Evolutionary conservation across 1,139 yeast genomes (phyloP), one percentile per base, ranked within the genome.

Genomic region (Magnusiomyces fungicola): DNA sequence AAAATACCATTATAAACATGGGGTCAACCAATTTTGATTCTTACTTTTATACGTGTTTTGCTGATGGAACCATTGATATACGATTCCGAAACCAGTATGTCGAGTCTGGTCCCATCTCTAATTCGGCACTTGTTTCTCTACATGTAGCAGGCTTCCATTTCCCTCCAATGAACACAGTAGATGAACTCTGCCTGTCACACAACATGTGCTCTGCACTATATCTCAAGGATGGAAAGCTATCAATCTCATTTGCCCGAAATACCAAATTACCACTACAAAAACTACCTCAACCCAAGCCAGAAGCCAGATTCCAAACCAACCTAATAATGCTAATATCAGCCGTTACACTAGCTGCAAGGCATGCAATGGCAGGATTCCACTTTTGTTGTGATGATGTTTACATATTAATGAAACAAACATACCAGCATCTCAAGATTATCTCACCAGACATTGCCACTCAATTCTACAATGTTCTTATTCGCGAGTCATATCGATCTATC

Each of bases 401-500:
- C 25, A 75, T 79, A 2, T 68, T 82, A 2, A 73, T 81, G 60
- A 79, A 32, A 62, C 39, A 19, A 7, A 23, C 30, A n/a, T 10
- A 32, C 22, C 63, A 36, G 57, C 73, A 48, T 58, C 71, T 22
- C 30, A 56, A 25, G 51, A 52, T 55, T 24, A 21, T 45, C 3
- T 48, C 51, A 16, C 53, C 55, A 23, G 45, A 49, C 9, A 43
- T 48, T 3, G 52, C 51, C 14, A 53, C 54, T 9, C 53, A 55
- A 33, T 61, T 61, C 46, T 40, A 59, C 14, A 49, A 52, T 27
- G 67, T 75, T 0, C 67, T 81, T 2, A 62, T 83, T 19, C 72
- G 77, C 50, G 94, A 85, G 59, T 73, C 81, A 1, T 92, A 85
- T 58, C 69, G 79, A 29, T 81, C 92, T 0, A 76, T 84, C 48